Evolutionary conservation across 331 rosid genomes (phyloP).

Genomic region (Cydonia oblonga): DNA sequence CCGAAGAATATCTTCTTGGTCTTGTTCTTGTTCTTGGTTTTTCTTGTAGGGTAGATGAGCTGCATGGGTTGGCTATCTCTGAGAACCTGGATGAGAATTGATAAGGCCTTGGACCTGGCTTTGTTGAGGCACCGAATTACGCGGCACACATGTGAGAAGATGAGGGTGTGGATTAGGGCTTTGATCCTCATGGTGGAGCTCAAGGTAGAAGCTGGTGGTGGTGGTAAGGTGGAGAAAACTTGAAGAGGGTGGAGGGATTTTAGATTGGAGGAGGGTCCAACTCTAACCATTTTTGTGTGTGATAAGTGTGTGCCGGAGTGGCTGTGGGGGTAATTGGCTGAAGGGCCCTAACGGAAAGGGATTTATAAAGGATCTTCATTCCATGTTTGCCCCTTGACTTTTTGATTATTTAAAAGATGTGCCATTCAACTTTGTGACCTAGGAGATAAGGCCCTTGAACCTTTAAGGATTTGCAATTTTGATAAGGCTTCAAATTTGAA

Average conservation of each 20-base stretch:
- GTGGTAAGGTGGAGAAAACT: constrained; percentile 22
- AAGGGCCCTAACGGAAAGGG: constrained; percentile 8
- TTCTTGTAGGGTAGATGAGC: background rate
- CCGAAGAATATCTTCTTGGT: constrained; percentile 51
- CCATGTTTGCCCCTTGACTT: constrained; percentile 43
- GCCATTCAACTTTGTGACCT: constrained; percentile 30
- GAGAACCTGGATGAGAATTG: constrained; percentile 28
- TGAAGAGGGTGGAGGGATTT: constrained; percentile 41
- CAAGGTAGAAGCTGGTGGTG: constrained; percentile 7
- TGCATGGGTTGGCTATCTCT: constrained; percentile 31
- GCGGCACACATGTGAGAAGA: constrained; percentile 49
- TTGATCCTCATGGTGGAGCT: constrained; percentile 51
- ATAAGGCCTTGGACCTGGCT: constrained; percentile 47
- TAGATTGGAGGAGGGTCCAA: constrained; percentile 37
- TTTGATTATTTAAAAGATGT: constrained; percentile 28
- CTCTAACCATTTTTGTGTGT: constrained; percentile 22
- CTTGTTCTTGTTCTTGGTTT: constrained; percentile 13
- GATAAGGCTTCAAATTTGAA: constrained; percentile 3
- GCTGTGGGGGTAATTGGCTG: background rate
- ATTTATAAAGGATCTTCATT: constrained; percentile 18
- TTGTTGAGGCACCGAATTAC: constrained; percentile 47
- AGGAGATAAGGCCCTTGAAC: constrained; percentile 1
- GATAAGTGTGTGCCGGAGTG: background rate
- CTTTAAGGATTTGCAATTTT: constrained; percentile 28
- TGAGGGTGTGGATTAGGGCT: constrained; percentile 48